Evolutionary conservation across 768 basidiomycete species (phyloP), one percentile per base, ranked within the genome.

Genomic region (Lyophyllum decastes): DNA sequence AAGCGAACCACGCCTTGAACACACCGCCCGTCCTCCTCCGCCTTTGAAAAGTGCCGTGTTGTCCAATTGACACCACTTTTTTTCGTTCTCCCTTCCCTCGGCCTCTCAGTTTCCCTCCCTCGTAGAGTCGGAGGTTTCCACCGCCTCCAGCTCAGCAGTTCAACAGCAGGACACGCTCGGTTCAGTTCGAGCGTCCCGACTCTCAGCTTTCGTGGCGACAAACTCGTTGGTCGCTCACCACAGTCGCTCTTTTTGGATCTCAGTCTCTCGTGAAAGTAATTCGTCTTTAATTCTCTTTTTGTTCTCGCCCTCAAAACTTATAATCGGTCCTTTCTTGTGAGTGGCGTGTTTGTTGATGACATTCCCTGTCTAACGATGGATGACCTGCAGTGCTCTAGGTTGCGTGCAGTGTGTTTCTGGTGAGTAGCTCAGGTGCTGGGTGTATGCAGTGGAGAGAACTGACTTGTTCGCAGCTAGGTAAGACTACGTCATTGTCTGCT

Each of bases 1-100:
- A 83, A 82, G 78, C 81, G 79, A 76, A 68, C 72, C 79, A 82
- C 77, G 78, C 75, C 74, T 79, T 75, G 71, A 71, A 72, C 77
- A 72, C 78, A 77, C 76, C 76, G 74, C 72, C 65, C 65, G 63
- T 70, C 67, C 70, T 68, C 67, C 73, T 66, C 74, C 75, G 73
- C 73, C 75, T 74, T 80, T 79, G 75, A 82, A 81, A 82, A 80
- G 76, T 76, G 76, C 72, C 70, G 67, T 70, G 73, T 76, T 74
- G 74, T 71, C 72, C 73, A 73, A 64, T 73, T 72, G 75, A 73
- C 76, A 71, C 75, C 76, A 72, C 70, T 72, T 72, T 78, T 72
- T 71, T 68, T n/a, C n/a, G 65, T 62, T 66, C 70, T 68, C 66
- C 63, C 66, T 49, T 26, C 47, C 35, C 44, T 47, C 45, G 44